Base-by-base conservation (phyloP, 306 rosid species). In the Ammopiptanthus mongolicus region DNA sequence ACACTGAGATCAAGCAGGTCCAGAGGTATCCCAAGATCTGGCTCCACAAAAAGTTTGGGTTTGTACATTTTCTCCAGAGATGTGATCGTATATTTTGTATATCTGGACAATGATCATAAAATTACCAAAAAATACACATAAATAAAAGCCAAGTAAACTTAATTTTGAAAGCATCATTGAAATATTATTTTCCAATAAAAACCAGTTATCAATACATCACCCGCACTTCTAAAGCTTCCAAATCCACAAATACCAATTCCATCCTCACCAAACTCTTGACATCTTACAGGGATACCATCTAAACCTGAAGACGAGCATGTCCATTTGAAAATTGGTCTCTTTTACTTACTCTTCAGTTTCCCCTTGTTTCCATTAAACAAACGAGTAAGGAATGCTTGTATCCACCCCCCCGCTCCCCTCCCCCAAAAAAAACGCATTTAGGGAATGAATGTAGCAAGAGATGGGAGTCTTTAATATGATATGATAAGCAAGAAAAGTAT, bases 1-100 rank as follows among this genome's bases (percentile, higher is more conserved):
- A 95, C 92, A 78, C 98, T 90, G 82, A 95, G 99, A 84, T 95
- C 99, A 65, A 95, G 98, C 80, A 95, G 87, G 88, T 95, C 98
- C 55, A 95, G 97, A 79, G 97, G 97, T 74, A 95, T 95, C 86
- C 99, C 99, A 61, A 95, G 93, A 89, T 95, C 99, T 46, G 98
- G 97, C 87, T 95, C 99, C 44, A 92, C 97, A 76, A 88, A 90
- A 69, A 95, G 99, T 77, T 95, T 91, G 64, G 99, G 93, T 80
- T 92, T 92, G 88, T 95, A 95, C 60, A 84, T 85, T 89, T 95
- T 95, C 87, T 95, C 99, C 85, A 95, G 78, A 1, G 99, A 92
- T 0, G 99, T 87, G 76, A 95, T 95, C 10, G 91, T 92, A 74
- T 92, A 95, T 78, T 82, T 92, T 71, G 99, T 71, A 83, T 89